Base-by-base conservation (phyloP, 192 early-diverging fungal species). In the Coemansia sp. region DNA sequence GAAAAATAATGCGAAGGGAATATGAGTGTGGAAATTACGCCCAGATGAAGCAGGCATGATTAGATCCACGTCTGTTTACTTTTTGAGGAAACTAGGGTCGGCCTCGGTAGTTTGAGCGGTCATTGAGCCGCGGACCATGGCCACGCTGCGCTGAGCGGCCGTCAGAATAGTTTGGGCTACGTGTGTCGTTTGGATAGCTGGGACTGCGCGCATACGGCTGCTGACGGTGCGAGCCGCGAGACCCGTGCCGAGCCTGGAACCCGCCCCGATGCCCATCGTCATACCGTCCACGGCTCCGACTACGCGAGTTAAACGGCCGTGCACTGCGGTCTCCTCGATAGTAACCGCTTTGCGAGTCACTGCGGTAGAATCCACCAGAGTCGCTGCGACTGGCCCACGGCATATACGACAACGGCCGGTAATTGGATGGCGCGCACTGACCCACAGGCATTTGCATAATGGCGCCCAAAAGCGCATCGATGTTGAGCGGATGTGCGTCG, bases 341-440 rank as follows among this genome's bases (percentile, higher is more conserved):
- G 47, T 66, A 66, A 0, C 56, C 23, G 25, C 55, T 14, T 12
- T 14, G 50, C 5, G 41, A 17, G 41, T 43, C 29, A 6, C 29
- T 32, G 29, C 29, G 29, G 5, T 63, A 41, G 10, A 5, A 19
- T 6, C 57, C 60, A 21, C 50, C 63, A 12, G 64, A 60, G 57
- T 61, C 56, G 17, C 32, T 22, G 24, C 21, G 59, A 45, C 43
- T 27, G 35, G 32, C 47, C 74, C 67, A 67, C 15, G 72, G 59
- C 77, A 80, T 71, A 35, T 74, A 80, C 19, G 57, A 65, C 51
- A 80, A 49, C 59, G 77, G 77, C 1, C 77, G 64, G 48, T 80
- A 80, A 23, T 60, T 41, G 2, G 77, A 80, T 27, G 51, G 65
- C 23, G 50, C 53, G 8, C 35, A 38, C 23, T 51, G 25, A 5